Evolutionary conservation across 805 yeast species (phyloP).

Genomic region (Cyberlindnera maclurae): DNA sequence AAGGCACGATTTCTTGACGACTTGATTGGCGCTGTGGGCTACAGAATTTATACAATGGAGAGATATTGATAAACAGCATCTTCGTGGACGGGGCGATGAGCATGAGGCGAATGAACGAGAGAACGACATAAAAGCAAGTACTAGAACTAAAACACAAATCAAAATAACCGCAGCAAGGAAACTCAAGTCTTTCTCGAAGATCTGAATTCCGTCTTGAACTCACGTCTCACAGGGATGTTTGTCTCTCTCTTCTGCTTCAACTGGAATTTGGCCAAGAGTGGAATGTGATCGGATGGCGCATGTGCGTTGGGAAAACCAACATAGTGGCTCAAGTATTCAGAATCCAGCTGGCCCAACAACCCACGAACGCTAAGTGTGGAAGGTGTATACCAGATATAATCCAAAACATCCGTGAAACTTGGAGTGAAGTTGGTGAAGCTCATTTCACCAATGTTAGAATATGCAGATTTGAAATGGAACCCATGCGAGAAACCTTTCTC

Average conservation of each 20-base stretch:
- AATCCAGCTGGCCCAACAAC: slow-evolving; percentile 76
- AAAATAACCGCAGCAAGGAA: not conserved
- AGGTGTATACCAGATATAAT: slow-evolving; percentile 92
- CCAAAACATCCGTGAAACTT: slow-evolving; percentile 85
- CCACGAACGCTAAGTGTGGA: slow-evolving; percentile 77
- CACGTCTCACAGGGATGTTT: slow-evolving; percentile 9
- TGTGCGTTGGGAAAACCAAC: slow-evolving; percentile 94
- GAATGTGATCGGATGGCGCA: slow-evolving; percentile 91
- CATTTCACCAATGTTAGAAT: slow-evolving; percentile 76
- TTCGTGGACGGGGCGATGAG: not conserved
- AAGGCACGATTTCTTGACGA: too few species aligned
- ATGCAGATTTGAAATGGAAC: slow-evolving; percentile 78
- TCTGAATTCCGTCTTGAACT: slow-evolving; percentile 21
- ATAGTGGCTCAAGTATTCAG: slow-evolving; percentile 62
- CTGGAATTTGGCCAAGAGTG: slow-evolving; percentile 66
- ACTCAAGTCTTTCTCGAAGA: slow-evolving; percentile 25
- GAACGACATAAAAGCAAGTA: not conserved
- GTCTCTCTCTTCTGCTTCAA: slow-evolving; percentile 29
- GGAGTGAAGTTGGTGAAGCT: slow-evolving; percentile 96
- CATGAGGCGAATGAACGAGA: not conserved
- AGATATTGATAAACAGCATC: not conserved
- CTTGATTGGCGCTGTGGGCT: too few species aligned
- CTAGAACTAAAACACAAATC: not conserved
- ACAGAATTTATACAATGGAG: not conserved
- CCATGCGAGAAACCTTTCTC: slow-evolving; percentile 81